Base-by-base conservation (phyloP, 225 moss, liverwort and hornwort genomes). In the Polytrichum commune region DNA sequence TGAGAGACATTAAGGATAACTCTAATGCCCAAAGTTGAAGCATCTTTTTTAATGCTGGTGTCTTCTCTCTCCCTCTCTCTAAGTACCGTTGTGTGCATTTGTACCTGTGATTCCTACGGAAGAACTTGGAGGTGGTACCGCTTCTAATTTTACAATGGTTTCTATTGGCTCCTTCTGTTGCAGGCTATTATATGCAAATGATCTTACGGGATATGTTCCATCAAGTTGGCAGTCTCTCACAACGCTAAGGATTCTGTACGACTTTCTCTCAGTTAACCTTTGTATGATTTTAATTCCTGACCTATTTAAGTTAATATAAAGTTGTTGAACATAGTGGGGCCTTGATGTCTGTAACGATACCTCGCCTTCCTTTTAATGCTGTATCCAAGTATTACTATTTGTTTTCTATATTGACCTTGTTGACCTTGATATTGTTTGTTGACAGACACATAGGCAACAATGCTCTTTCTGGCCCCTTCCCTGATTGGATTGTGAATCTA, bases 181-280 rank as follows among this genome's bases (percentile, higher is more conserved):
- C 83, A 88, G 88, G 72, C 33, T 85, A 29, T 16, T 88, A 24
- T 88, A 88, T 27, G 80, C 82, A 54, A 88, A 88, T 55, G 85
- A 88, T 53, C 82, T 88, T 38, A 85, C 85, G 25, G 88, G 88
- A 38, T 85, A 80, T 46, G 60, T 88, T 32, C 85, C 88, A 60
- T 74, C 77, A 38, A 82, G 80, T 76, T 88, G 88, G 88, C 77
- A 88, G 72, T 62, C 72, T 29, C 71, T 85, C 73, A 76, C 73
- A 55, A 20, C 75, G 23, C 65, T 88, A 63, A 64, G 56, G 60
- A 70, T 67, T 24, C 69, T 88, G 88, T 88, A 83, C 60, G 85
- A 62, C 62, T 23, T 46, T 27, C 62, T 13, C 26, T 63, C 25
- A 53, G 27, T 19, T 7, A 28, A 54, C 30, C 30, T 66, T 26